A percentile compares a stretch with the other conserved stretches of the same genome.
Evolutionary conservation across 179 eudicot species (phyloP).

Genomic region (Carnegiea gigantea): DNA sequence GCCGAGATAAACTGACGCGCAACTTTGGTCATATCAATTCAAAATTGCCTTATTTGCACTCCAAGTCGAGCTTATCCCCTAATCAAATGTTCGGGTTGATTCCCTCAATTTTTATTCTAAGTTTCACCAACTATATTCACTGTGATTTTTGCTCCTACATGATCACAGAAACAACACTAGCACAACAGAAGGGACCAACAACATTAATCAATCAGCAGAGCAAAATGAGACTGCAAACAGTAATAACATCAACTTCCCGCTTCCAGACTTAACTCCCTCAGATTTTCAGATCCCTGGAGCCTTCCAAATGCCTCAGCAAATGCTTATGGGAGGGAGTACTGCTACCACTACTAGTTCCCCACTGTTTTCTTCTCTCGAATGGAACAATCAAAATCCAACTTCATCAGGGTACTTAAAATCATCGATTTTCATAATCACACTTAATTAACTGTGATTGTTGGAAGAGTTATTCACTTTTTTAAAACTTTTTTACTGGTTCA

Average conservation of each 20-base stretch:
- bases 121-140: background rate
- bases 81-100: too few species aligned
- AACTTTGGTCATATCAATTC: too few species aligned
- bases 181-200: background rate
- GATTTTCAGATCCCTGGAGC: slow-evolving; percentile 7
- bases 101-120: too few species aligned
- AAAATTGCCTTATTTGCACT: too few species aligned
- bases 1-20: too few species aligned
- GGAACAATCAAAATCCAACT: slow-evolving; percentile 22
- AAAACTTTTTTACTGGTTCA: background rate
- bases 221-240: background rate
- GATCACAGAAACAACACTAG: slow-evolving; percentile 15
- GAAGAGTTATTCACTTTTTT: background rate
- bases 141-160: background rate
- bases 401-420: slow-evolving; percentile 19
- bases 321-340: slow-evolving; percentile 7
- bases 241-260: slow-evolving; percentile 4
- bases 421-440: background rate
- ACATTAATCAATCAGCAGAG: slow-evolving; percentile 10
- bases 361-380: background rate
- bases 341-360: background rate
- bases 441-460: background rate
- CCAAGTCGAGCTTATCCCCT: too few species aligned
- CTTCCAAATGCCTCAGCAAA: slow-evolving; percentile 13
- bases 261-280: background rate